Evolutionary conservation across 2,329 filamentous ascomycete genomes (phyloP), one percentile per base, ranked within the genome.

Genomic region (Aspergillus neoniger): DNA sequence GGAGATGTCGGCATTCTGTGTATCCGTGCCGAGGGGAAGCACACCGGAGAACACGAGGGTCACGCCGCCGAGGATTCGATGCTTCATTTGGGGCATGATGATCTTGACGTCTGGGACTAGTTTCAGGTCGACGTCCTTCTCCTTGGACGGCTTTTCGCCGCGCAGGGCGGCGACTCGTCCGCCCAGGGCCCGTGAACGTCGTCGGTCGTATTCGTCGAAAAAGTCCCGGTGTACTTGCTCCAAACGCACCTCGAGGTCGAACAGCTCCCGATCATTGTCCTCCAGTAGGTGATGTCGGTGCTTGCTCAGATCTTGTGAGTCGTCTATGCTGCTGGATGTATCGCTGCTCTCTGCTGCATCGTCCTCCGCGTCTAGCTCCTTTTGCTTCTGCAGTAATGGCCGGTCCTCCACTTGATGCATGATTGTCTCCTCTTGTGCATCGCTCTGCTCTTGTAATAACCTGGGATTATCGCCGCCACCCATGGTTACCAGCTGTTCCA

Each of bases 31-130:
- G 0, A 96, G 80, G 0, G 93, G 93, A 2, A 98, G 88, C 2
- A 99, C 88, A 0, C 95, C 95, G 0, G 94, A 96, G 65, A 98
- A 89, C 5, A 96, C 93, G 59, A 99, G 85, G 5, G 88, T 86
- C 10, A 91, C 86, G 14, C 88, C 90, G 21, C 83, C 85, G 0
- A 99, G 85, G 2, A 96, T 90, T 57, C 84, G 83, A 0, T 83
- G 80, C 79, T 98, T 98, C 72, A 98, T 86, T 50, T 83, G 79
- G 41, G 91, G 90, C 78, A 99, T 89, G n/a, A 97, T 87, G 48
- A 84, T 81, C 59, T 92, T 93, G 30, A 96, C 88, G 72, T 99
- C 92, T 0, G 95, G 95, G 4, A 97, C 88, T 58, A 86, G 77
- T 56, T 82, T 81, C 32, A 88, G 74, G 69, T 85, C 82, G 49